Conservation (phyloP, 2,329 filamentous ascomycete genomes). For the Aspergillus jensenii region DNA sequence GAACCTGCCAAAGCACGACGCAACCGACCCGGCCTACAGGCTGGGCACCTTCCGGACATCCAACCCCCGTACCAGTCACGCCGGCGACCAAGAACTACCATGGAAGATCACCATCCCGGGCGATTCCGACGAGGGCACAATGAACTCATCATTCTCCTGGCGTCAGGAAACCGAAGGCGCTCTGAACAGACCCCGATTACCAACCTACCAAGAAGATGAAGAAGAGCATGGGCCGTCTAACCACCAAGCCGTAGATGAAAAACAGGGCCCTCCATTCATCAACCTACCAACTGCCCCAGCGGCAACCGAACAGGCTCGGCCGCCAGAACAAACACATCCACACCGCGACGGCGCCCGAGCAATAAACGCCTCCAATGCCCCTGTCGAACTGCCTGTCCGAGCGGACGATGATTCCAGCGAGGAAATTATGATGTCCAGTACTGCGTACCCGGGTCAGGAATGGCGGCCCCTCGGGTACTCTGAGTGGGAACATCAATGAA, state of each 20-base stretch:
- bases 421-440: slow-evolving; percentile 50
- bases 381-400: slow-evolving; percentile 34
- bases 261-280: background rate
- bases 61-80: slow-evolving; percentile 31
- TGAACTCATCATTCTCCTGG: slow-evolving; percentile 3
- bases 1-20: slow-evolving; percentile 20
- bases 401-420: slow-evolving; percentile 42
- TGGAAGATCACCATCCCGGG: slow-evolving; percentile 37
- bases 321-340: slow-evolving; percentile 8
- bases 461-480: slow-evolving; percentile 38
- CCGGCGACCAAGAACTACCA: slow-evolving; percentile 38
- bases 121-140: slow-evolving; percentile 13
- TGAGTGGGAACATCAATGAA: slow-evolving; percentile 16
- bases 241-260: slow-evolving; percentile 8
- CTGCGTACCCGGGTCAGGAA: slow-evolving; percentile 50
- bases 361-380: slow-evolving; percentile 24
- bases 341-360: slow-evolving; percentile 23
- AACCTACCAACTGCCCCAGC: background rate
- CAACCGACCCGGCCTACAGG: slow-evolving; percentile 25
- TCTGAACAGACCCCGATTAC: slow-evolving; percentile 9
- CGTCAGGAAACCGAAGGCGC: slow-evolving; percentile 9
- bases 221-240: slow-evolving; percentile 3
- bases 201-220: slow-evolving; percentile 19
- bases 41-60: slow-evolving; percentile 35
- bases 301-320: background rate